Evolutionary conservation across 2,329 filamentous ascomycete genomes (phyloP), one percentile per base, ranked within the genome.

Genomic region (Drechslerella coelobrocha): DNA sequence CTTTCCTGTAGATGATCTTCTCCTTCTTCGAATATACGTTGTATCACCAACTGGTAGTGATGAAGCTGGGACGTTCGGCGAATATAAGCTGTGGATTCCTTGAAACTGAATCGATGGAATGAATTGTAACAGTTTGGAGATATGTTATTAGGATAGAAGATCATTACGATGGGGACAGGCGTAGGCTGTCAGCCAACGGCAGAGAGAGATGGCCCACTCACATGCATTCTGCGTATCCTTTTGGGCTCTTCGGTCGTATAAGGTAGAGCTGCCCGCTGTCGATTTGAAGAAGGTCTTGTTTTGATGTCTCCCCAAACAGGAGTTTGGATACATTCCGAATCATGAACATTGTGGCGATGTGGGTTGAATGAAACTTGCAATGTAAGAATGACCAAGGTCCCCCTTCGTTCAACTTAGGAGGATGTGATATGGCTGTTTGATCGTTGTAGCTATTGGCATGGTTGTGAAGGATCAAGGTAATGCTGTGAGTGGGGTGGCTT

Each of bases 181-280:
- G 12, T 6, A 6, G 29, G 29, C 29, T 12, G 29, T 12, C 6
- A 31, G 29, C 29, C 6, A 12, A 12, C 29, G 12, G 29, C 29
- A 6, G 29, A 12, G 29, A 12, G 6, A 31, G 6, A 31, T 31
- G 29, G n/a, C n/a, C n/a, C 29, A 69, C 74, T 68, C 66, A 76
- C 75, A 99, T 96, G 78, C 97, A 91, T 80, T 99, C 94, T 1
- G 93, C 97, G 79, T 97, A 97, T 74, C 94, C 94, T 80, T 99
- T 99, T 63, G 93, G 92, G 6, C 93, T 97, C 53, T 91, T 86
- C 9, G 94, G 94, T 76, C 94, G 90, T 76, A 99, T 94, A 75
- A 99, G 89, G 80, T 97, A 99, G 47, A 99, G 90, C 80, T 97
- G 92, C 78, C 94, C 94, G 80, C 97, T 92, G 14, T 92, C 88